Evolutionary conservation across 257 asterid species (phyloP), one percentile per base, ranked within the genome.

Genomic region (Salvia miltiorrhiza): DNA sequence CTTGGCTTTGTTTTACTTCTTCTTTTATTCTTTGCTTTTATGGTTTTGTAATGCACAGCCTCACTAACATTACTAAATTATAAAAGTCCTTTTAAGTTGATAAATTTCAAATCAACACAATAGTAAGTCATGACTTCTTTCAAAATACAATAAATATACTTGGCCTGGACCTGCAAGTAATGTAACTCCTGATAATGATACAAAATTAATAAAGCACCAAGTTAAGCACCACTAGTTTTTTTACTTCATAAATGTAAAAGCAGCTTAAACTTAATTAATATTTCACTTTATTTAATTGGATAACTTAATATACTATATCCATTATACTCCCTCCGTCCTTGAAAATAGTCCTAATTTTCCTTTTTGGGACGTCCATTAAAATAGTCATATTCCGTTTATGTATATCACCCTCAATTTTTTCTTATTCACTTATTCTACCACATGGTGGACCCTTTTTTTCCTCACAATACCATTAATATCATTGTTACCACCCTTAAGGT

Each of bases 1-100:
- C 71, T 64, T 53, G 39, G 49, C 67, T 48, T 55, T 63, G 11
- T 37, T 43, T 55, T 28, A 5, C 63, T 47, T 40, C 24, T 50
- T n/a, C 45, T 71, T 23, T 41, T 58, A n/a, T 32, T 14, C 48
- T 40, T 48, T 63, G 19, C 28, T 50, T 33, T 64, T 48, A 11
- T 17, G 43, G 9, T 39, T 41, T 11, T 20, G 9, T 11, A 12
- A 3, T 23, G 5, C 39, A 2, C 53, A 62, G 2, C 14, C 49
- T 40, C 35, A 39, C 67, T 23, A 59, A 11, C 30, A 19, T n/a
- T 28, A 26, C 4, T 55, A 13, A 28, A 13, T 56, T 35, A 6
- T 13, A 5, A 32, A 55, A 24, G n/a, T 35, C 20, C 0, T 26
- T 35, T 55, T 28, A 20, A 11, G 12, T 32, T 23, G 33, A 16